Evolutionary conservation across 129 eudicot genomes (phyloP).

Genomic region (Gnaphalium uliginosum): DNA sequence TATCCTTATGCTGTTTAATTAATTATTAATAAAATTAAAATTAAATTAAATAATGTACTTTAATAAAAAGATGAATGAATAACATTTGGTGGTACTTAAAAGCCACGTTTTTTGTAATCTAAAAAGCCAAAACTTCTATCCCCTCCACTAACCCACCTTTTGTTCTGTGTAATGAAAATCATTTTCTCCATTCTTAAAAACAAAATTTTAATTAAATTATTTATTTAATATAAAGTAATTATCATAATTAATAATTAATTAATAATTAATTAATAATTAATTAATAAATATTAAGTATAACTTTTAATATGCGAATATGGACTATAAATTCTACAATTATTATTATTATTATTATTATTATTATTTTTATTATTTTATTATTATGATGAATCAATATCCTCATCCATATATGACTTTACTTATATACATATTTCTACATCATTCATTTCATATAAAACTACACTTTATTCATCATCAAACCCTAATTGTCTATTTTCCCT

Average conservation of each 20-base stretch:
- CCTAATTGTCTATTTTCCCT: conserved; percentile 25
- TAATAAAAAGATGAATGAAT: not conserved
- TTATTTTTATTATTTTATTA: too few species aligned
- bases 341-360: too few species aligned
- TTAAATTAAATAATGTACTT: not conserved
- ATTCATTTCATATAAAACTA: conserved; percentile 12
- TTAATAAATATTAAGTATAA: too few species aligned
- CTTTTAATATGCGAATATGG: too few species aligned
- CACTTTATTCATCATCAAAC: conserved; percentile 32
- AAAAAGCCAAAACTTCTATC: conserved; percentile 35
- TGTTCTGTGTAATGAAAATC: not conserved
- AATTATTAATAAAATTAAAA: too few species aligned
- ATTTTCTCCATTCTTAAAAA: not conserved
- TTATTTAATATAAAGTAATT: not conserved
- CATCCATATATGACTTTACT: not conserved
- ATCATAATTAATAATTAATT: not conserved
- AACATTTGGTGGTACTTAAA: conserved; percentile 26
- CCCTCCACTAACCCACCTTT: conserved; percentile 26
- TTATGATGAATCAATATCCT: not conserved
- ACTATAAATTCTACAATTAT: too few species aligned
- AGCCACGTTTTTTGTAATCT: conserved; percentile 19
- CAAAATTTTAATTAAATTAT: too few species aligned
- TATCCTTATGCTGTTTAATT: not conserved
- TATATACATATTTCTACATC: not conserved
- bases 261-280: too few species aligned